Conservation (phyloP, 2,329 filamentous ascomycete genomes). For the Fusarium coicis region DNA sequence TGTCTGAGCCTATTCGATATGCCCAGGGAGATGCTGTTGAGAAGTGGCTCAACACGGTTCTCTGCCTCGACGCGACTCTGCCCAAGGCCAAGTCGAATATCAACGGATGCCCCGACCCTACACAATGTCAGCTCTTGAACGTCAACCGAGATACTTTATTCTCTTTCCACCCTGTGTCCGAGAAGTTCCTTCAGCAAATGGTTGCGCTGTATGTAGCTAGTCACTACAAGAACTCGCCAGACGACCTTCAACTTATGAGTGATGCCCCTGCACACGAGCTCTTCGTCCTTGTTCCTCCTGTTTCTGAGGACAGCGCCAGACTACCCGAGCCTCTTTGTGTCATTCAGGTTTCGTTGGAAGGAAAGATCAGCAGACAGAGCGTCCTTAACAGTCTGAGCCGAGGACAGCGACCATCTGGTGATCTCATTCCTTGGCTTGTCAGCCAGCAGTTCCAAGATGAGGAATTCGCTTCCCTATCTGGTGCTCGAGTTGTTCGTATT, state of each 20-base stretch:
- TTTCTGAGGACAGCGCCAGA: slow-evolving; percentile 78
- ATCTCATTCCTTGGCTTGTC: slow-evolving; percentile 96
- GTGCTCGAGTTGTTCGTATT: slow-evolving; percentile 91
- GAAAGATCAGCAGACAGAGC: slow-evolving; percentile 92
- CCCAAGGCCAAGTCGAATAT: slow-evolving; percentile 78
- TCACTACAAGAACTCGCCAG: slow-evolving; percentile 97
- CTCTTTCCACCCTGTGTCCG: slow-evolving; percentile 96
- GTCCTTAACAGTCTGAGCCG: slow-evolving; percentile 90
- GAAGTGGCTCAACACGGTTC: slow-evolving; percentile 93
- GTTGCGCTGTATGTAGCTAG: slow-evolving; percentile 97
- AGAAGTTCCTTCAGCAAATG: slow-evolving; percentile 98
- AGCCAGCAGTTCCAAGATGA: slow-evolving; percentile 99
- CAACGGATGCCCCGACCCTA: slow-evolving; percentile 88
- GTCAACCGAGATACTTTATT: slow-evolving; percentile 98
- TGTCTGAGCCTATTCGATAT: slow-evolving; percentile 95
- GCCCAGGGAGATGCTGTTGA: slow-evolving; percentile 90
- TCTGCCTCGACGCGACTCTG: slow-evolving; percentile 93
- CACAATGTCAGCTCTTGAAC: slow-evolving; percentile 88
- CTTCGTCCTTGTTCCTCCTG: slow-evolving; percentile 90
- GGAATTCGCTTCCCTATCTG: slow-evolving; percentile 92
- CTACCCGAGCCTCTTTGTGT: slow-evolving; percentile 95
- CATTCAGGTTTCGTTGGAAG: slow-evolving; percentile 93
- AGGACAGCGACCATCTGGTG: slow-evolving; percentile 88
- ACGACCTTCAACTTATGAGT: slow-evolving; percentile 98
- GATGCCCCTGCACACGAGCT: slow-evolving; percentile 97